Evolutionary conservation across 768 basidiomycete genomes (phyloP), one percentile per base, ranked within the genome.

Genomic region (Boletus sensibilis): DNA sequence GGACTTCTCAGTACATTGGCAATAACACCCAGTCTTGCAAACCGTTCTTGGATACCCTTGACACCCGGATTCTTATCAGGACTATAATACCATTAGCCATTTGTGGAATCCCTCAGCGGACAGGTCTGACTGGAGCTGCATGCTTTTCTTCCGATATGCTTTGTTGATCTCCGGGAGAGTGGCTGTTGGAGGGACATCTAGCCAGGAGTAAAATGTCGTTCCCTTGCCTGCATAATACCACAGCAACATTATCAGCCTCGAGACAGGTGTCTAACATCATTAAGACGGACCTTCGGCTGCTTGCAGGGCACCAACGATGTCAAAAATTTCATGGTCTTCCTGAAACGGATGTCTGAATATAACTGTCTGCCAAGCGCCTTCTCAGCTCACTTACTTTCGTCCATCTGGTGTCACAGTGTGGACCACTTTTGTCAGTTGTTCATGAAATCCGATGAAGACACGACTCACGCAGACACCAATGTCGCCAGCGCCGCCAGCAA

Each of bases 261-360:
- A 41, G 38, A 21, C 40, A 20, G 11, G 25, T 27, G 23, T 50
- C 49, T 48, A 38, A 38, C 50, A 46, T 45, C 29, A 20, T 37
- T 34, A 20, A 52, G 42, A 68, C 75, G 50, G 50, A 79, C 94
- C 94, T 78, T 97, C 95, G 3, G 91, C 77, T 4, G 76, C 77
- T 72, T 95, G 87, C 21, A 98, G 70, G 20, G 82, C 90, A 59
- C 83, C 82, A 56, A 96, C 94, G 14, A 97, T 80, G 74, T 97
- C 95, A 67, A 98, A 98, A 37, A 98, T 95, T 72, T 98, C 94
- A 77, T 97, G 83, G 75, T 98, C 94, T 74, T 95, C 90, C 88
- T 94, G 61, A 56, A 39, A 43, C 16, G 18, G 6, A 39, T 33
- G 44, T 51, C 29, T 52, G 50, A 56, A 35, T 56, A 42, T 52